Percentiles rank a stretch among this genome's conserved stretches.
These are phyloP conservation scores for Gossypium arboreum DNA, from an alignment of 345 rosid genomes.

Conservation along the genomic window DNA sequence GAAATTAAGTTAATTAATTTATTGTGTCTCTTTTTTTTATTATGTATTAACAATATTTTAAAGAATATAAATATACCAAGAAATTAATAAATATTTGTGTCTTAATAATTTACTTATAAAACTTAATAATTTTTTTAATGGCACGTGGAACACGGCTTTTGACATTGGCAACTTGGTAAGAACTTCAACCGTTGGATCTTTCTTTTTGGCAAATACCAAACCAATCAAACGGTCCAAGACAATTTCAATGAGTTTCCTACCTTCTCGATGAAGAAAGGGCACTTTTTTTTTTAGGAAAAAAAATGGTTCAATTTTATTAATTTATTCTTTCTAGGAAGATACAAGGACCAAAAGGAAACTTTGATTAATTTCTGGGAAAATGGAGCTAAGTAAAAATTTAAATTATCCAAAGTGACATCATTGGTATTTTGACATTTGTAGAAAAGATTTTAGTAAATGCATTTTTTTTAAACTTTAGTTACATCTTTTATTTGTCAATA, in stretches of 20 bases:
- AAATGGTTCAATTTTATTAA: too few species aligned
- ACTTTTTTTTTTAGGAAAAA: neutral
- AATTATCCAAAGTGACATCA: too few species aligned
- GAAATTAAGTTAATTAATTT: too few species aligned
- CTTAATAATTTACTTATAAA: neutral
- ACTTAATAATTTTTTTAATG: neutral
- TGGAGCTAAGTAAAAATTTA: too few species aligned
- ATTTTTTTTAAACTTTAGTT: too few species aligned
- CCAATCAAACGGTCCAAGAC: neutral
- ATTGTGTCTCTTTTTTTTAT: neutral
- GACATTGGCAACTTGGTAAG: neutral
- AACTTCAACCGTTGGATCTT: neutral
- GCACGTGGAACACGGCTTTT: neutral
- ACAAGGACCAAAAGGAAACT: too few species aligned
- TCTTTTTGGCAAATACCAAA: neutral
- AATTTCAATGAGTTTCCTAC: neutral
- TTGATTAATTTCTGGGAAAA: too few species aligned
- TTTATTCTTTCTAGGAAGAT: too few species aligned
- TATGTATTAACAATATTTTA: neutral
- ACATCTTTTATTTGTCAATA: too few species aligned
- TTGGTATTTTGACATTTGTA: too few species aligned
- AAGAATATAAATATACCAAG: neutral
- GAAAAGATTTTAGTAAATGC: too few species aligned
- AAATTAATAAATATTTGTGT: neutral
- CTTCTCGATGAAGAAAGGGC: conserved; percentile 6